Evolutionary conservation across 179 eudicot genomes (phyloP), one percentile per base, ranked within the genome.

Genomic region (Nepenthes alata): DNA sequence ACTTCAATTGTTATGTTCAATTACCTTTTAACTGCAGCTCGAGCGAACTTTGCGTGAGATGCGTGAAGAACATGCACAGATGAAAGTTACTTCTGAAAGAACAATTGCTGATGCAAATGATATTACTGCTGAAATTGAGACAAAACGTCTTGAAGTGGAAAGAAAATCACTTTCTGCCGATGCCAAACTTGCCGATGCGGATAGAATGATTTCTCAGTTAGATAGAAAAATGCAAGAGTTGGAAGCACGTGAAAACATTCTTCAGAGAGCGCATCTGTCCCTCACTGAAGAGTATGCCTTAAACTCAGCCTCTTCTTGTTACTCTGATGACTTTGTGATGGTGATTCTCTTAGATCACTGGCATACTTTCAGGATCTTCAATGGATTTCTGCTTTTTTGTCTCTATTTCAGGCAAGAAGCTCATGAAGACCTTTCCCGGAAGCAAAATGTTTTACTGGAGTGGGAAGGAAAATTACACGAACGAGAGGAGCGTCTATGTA

Each of bases 391-490:
- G 5, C 53, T 38, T 37, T 52, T 38, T 6, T 49, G 37, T 59
- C 8, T 67, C 16, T 76, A 52, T 64, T 60, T 60, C 62, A 94
- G 99, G 77, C 75, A 72, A 62, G 85, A 82, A 66, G 79, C 80
- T 11, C 95, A 87, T 67, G 91, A 85, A 60, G 70, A 77, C 34
- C 68, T 70, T 58, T 62, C 73, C 38, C 68, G 65, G 47, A 90
- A 78, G 72, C 85, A 87, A 59, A 75, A 83, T 60, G 99, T 85
- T 72, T 47, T 90, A 69, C 60, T 60, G 38, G 85, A 82, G 44
- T 85, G 96, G 99, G 99, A 90, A 75, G 84, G 69, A 64, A 87
- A 82, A 57, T 72, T 94, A 60, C 96, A 90, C 66, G 96, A 85
- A 65, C 77, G 74, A 25, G 97, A 94, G 78, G 86, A 79, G 72